Conservation (phyloP, 192 early-diverging fungal species). For the Coemansia sp. region DNA sequence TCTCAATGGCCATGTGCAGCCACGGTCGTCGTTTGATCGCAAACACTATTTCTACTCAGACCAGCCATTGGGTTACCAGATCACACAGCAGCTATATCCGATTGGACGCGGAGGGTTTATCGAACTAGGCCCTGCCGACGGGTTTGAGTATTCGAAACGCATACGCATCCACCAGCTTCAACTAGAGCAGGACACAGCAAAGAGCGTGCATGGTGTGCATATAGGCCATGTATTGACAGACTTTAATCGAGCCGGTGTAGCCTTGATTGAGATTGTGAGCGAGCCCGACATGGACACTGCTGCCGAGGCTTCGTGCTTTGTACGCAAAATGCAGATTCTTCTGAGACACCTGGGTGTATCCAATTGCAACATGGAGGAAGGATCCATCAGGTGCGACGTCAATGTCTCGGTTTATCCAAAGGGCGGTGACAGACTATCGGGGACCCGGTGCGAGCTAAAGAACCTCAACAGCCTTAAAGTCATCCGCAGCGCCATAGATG, state of each 20-base stretch:
- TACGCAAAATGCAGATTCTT: slow-evolving; percentile 75
- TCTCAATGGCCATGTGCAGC: slow-evolving; percentile 61
- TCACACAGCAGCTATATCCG: slow-evolving; percentile 84
- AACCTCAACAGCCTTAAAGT: slow-evolving; percentile 75
- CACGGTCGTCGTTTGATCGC: slow-evolving; percentile 74
- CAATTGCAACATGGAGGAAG: slow-evolving; percentile 84
- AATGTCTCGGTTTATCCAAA: slow-evolving; percentile 79
- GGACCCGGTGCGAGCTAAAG: slow-evolving; percentile 72
- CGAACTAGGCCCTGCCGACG: slow-evolving; percentile 56
- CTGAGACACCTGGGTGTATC: slow-evolving; percentile 69
- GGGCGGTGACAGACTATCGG: slow-evolving; percentile 49
- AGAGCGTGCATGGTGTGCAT: slow-evolving; percentile 66
- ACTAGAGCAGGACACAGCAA: slow-evolving; percentile 91
- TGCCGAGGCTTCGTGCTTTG: slow-evolving; percentile 65
- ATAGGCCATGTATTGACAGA: slow-evolving; percentile 64
- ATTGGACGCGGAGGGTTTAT: slow-evolving; percentile 72
- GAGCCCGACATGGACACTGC: slow-evolving; percentile 79
- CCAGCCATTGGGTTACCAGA: slow-evolving; percentile 90
- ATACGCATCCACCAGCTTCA: slow-evolving; percentile 83
- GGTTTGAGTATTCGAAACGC: slow-evolving; percentile 41
- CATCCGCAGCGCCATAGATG: slow-evolving; percentile 68
- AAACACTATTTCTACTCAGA: slow-evolving; percentile 98
- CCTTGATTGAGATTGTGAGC: slow-evolving; percentile 89
- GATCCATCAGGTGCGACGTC: slow-evolving; percentile 87
- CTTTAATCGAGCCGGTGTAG: slow-evolving; percentile 83